Base-by-base conservation (phyloP, 306 rosid genomes). In the Nissolia schottii region DNA sequence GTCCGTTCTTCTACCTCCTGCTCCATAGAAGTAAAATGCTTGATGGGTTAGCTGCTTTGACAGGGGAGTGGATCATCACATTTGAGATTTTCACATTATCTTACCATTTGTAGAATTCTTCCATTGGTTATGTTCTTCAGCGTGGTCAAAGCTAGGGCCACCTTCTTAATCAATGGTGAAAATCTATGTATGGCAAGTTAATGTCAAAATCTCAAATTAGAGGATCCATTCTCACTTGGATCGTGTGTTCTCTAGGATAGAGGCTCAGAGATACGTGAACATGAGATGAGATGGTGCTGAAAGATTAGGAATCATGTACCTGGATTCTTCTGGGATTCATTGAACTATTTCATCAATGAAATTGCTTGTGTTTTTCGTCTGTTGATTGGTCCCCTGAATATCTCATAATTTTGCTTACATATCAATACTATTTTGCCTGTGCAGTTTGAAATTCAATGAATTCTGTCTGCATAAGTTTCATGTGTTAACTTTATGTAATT, bases 1-100 rank as follows among this genome's bases (percentile, higher is more conserved):
- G 6, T 86, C 96, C 27, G 80, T 84, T 84, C 95, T 94, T 61
- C 79, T 91, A 78, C 83, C 89, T 7, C 14, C 41, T 60, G 60
- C 91, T 7, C 14, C 37, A 5, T 82, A 63, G 75, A 4, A 1
- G 7, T 43, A 1, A 9, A 20, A 27, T 23, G 13, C 4, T 20
- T 53, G 28, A 29, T 60, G 14, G 58, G 12, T 4, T 11, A 10
- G 67, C 31, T 56, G 43, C 43, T 51, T 24, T 71, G 8, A 23
- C 60, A 32, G 28, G n/a, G n/a, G n/a, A n/a, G n/a, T n/a, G n/a
- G n/a, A n/a, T n/a, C n/a, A n/a, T n/a, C n/a, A n/a, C n/a, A n/a
- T n/a, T n/a, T n/a, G n/a, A n/a, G n/a, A n/a, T n/a, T n/a, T n/a
- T n/a, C n/a, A n/a, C n/a, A n/a, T n/a, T n/a, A n/a, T n/a, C n/a